These are phyloP conservation scores for Berberis vulgaris DNA, from an alignment of 164 flowering plant genomes.

Conservation along the genomic window DNA sequence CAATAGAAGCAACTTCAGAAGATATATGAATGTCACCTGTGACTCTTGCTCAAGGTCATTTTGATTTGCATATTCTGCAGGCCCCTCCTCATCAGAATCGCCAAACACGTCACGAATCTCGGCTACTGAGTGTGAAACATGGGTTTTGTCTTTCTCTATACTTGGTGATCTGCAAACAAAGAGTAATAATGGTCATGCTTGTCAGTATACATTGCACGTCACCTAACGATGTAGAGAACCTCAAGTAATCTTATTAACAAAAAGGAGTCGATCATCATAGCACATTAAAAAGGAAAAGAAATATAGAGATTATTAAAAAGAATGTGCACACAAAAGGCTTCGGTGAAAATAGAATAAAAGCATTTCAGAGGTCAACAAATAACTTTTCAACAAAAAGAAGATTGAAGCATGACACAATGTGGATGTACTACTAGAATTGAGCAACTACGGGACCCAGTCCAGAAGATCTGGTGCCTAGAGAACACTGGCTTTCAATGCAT, in stretches of 20 bases:
- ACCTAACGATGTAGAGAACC: background rate
- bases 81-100: constrained; percentile 93
- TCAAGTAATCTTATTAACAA: no score
- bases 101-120: constrained; percentile 97
- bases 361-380: no score
- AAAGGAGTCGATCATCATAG: background rate
- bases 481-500: no score
- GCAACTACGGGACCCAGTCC: no score
- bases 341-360: no score
- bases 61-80: constrained; percentile 48
- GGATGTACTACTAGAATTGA: no score
- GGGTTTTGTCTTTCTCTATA: constrained; percentile 50
- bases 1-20: background rate
- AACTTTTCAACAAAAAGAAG: no score
- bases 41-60: constrained; percentile 53
- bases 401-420: no score
- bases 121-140: constrained; percentile 48
- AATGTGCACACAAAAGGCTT: background rate
- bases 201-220: background rate
- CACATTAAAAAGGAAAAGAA: background rate
- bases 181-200: background rate
- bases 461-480: no score
- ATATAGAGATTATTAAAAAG: background rate
- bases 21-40: constrained; percentile 34
- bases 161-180: constrained; percentile 20